Base-by-base conservation (phyloP, 176 grass and related monocot genomes). In the Rhynchospora pubera region DNA sequence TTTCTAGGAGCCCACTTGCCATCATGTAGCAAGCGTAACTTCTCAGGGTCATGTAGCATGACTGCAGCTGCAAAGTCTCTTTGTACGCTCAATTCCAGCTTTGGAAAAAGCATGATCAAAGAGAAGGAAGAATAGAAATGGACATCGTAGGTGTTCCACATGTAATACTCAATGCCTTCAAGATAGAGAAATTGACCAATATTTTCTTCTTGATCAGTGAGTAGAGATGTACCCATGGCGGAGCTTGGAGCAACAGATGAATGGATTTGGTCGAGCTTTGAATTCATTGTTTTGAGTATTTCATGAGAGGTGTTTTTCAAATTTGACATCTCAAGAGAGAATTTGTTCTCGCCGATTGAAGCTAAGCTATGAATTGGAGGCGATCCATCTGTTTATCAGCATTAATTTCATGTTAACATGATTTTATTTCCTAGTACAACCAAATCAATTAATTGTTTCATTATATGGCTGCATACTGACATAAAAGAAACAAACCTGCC, bases 101-200 rank as follows among this genome's bases (percentile, higher is more conserved):
- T 94, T 44, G 95, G 95, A 82, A 98, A 98, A 44, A 98, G 80
- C 83, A 86, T 91, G 82, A 94, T 84, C 63, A 98, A 82, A 65
- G 92, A 86, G 82, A 94, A 98, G 5, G 95, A 98, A 71, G 95
- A 82, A 78, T 98, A 98, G 84, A 98, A 98, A 73, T 98, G 95
- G 48, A 98, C 95, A 79, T 98, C 95, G 34, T 98, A 98, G 16
- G 95, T 98, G 79, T 98, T 98, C 92, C 90, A 93, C 95, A 98
- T 98, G 82, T 84, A 87, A 88, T 98, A 98, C 78, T 98, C 95
- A 14, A 98, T 88, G 61, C 95, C 95, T 83, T 98, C 95, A 79
- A 98, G 95, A 78, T 98, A 98, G 76, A 98, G 92, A 89, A 98
- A 98, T 66, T 98, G 95, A 62, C 95, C 95, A 79, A 98, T 89